Base-by-base conservation (phyloP, 148 eudicot species). In the Nepenthes gracilis region DNA sequence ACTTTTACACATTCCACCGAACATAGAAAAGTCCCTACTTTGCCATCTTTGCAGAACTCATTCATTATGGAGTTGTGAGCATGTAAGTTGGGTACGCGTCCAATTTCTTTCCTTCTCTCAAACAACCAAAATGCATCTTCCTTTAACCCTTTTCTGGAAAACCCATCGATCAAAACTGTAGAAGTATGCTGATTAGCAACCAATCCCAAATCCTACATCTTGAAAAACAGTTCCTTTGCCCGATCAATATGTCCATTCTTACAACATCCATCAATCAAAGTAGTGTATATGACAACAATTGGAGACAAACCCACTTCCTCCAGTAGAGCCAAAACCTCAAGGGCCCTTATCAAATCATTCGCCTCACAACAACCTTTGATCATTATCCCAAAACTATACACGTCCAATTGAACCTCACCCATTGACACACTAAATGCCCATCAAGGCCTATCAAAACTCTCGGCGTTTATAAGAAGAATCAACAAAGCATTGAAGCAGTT, bases 261-360 rank as follows among this genome's bases (percentile, higher is more conserved):
- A 67, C 81, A 87, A 60, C 90, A 87, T 35, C 95, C 90, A 78
- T 87, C 87, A 60, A 87, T 80, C 80, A 87, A 72, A 57, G 76
- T 82, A 74, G 85, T 82, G 63, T 78, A 84, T 2, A 82, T 66
- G 35, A 84, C 84, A 72, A 82, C 87, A 62, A 81, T 87, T 56
- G 87, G 80, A 57, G 55, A 45, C 63, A 70, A 75, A 12, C 95
- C 90, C 75, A 69, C 36, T 9, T 70, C 70, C 32, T 35, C 69
- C 69, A 87, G 63, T 43, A 67, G 59, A 61, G 47, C 63, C 43
- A 84, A 72, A 53, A 78, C 74, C 73, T 71, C 67, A 67, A 82
- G 84, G 58, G 79, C 95, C 73, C 73, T 74, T 15, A 43, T 45
- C 60, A 87, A 56, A 57, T 82, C 73, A 61, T 76, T 69, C 34